phyloP scores from a whole-genome alignment of 441 rosid species.

The Gossypium schwendimanii region DNA sequence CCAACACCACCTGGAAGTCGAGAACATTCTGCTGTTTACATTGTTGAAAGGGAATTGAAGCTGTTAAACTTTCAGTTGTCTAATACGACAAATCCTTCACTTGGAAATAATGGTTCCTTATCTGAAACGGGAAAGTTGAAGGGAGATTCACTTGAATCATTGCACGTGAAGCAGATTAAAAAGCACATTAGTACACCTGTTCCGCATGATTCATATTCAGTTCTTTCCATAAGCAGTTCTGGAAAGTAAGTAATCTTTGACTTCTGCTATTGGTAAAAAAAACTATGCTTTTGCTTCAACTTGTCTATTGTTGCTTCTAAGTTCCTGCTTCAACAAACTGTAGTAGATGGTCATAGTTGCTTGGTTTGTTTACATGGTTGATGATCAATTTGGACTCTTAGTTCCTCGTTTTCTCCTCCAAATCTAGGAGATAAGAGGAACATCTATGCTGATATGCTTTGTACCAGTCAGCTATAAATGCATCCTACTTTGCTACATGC shows the following conservation, averaged over 20 bases:
- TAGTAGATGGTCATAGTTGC: slow-evolving; percentile 9
- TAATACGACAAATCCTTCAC: slow-evolving; percentile 70
- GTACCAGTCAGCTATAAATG: neutral
- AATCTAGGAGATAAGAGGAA: neutral
- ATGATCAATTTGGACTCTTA: neutral
- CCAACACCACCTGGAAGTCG: slow-evolving; percentile 76
- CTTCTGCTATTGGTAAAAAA: slow-evolving; percentile 7
- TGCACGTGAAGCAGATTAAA: slow-evolving; percentile 80
- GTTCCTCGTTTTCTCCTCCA: neutral
- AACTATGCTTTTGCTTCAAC: slow-evolving; percentile 9
- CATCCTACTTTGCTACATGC: slow-evolving; percentile 4
- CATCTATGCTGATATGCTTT: neutral
- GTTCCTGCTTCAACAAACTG: slow-evolving; percentile 3
- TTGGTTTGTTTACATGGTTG: slow-evolving; percentile 2
- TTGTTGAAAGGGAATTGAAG: slow-evolving; percentile 85
- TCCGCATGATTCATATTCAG: slow-evolving; percentile 94
- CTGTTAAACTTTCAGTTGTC: slow-evolving; percentile 82
- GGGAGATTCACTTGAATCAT: slow-evolving; percentile 68
- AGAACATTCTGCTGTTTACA: slow-evolving; percentile 88
- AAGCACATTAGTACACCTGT: slow-evolving; percentile 88
- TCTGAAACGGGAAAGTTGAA: slow-evolving; percentile 73
- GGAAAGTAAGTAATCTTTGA: slow-evolving; percentile 67
- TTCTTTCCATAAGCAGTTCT: slow-evolving; percentile 92
- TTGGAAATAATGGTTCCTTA: slow-evolving; percentile 80
- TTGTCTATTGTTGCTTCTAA: slow-evolving; percentile 6